Base-by-base conservation (phyloP, 73 alveolate genomes). In the Paramecium primaurelia region DNA sequence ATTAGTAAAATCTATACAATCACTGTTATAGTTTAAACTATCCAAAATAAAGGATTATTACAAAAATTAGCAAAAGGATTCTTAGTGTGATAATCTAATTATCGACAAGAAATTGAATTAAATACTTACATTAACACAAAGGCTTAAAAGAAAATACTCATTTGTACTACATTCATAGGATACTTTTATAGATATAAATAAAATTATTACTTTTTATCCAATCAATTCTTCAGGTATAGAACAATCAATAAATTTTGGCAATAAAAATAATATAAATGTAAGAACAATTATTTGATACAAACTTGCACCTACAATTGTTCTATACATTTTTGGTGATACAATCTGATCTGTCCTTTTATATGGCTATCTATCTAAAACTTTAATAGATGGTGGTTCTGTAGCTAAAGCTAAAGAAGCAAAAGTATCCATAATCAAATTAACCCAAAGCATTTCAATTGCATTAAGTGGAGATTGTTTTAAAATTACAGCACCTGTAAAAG, bases 381-480 rank as follows among this genome's bases (percentile, higher is more conserved):
- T 96, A 26, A 83, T 95, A 68, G 94, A 69, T 40, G 99, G 99
- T 47, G 99, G 99, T 83, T 97, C 99, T 25, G 99, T 97, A 12
- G 99, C 99, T 77, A 97, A 95, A 77, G 99, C 99, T 18, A 97
- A 87, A 9, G 99, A 97, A 47, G 98, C 99, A 77, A 94, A 92
- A 10, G 98, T 92, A 80, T 96, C 99, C 98, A 96, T 96, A 49
- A 96, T 96, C 54, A 96, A 93, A 86, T 96, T 96, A 58, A 96
- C 98, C 99, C 99, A 96, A 36, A 96, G 95, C 99, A 96, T 96
- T 87, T 96, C 95, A 60, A 96, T 96, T 32, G 98, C 93, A 54
- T 92, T 96, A 22, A 96, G 92, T 5, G 99, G 99, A 26, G 97
- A 69, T 40, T 95, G 92, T 25, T 89, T 92, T 8, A 95, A 84